phyloP scores from a whole-genome alignment of 2,329 filamentous ascomycete species.

The Trichoderma polysporum region DNA sequence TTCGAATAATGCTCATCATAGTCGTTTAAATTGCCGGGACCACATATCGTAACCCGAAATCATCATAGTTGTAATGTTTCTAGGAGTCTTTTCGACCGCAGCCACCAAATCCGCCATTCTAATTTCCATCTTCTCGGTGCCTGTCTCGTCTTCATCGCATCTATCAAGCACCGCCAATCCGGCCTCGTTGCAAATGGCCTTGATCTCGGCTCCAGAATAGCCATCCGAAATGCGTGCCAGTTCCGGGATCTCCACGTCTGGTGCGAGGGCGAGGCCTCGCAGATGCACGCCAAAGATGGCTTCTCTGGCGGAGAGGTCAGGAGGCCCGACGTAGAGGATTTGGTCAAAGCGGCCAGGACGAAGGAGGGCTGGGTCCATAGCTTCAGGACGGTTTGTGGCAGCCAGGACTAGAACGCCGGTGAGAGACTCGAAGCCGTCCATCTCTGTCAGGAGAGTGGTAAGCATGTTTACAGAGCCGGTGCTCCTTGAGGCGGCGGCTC shows the following conservation, averaged over 20 bases:
- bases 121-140: conserved; percentile 35
- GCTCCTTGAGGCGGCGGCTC: conserved; percentile 38
- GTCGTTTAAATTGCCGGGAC: conserved; percentile 41
- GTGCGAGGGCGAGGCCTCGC: conserved; percentile 55
- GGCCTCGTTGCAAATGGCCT: conserved; percentile 50
- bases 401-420: conserved; percentile 84
- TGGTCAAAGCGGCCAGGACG: conserved; percentile 83
- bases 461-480: conserved; percentile 72
- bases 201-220: conserved; percentile 82
- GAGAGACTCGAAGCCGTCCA: conserved; percentile 89
- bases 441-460: conserved; percentile 86
- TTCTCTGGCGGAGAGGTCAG: conserved; percentile 67
- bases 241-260: conserved; percentile 63
- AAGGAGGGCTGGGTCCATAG: conserved; percentile 81
- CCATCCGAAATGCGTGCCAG: conserved; percentile 69
- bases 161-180: conserved; percentile 44
- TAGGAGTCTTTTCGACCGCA: conserved; percentile 48
- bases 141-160: conserved; percentile 32
- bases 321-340: conserved; percentile 81
- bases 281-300: conserved; percentile 74
- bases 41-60: conserved; percentile 59
- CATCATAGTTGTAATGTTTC: conserved; percentile 60
- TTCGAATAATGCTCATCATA: background rate
- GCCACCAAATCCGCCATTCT: conserved; percentile 44
- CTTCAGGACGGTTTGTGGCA: conserved; percentile 86